Base-by-base conservation (phyloP, 108 stramenopile genomes). In the Asterionellopsis glacialis region DNA sequence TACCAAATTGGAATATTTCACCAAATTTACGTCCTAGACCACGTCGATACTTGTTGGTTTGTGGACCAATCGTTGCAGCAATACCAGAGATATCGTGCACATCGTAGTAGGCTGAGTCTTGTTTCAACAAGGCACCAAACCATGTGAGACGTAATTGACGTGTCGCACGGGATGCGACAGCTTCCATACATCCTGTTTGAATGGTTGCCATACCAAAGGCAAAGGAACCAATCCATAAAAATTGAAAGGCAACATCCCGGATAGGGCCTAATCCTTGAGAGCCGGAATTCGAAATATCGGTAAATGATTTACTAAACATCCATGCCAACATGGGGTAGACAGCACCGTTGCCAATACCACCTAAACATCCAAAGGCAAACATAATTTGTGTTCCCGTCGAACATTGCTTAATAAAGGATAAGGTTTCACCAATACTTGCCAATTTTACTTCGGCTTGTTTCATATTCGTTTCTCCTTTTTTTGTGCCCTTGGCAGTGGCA, bases 31-130 rank as follows among this genome's bases (percentile, higher is more conserved):
- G 18, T 42, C 69, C 63, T 21, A 26, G 9, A 15, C 63, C 56
- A 6, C 57, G 10, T 33, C 19, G 41, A 7, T 41, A 43, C 57
- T 47, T 57, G 57, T n/a, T 41, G 33, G 57, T n/a, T 14, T 18
- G 14, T 9, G 40, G 39, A 4, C 16, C 18, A n/a, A 57, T 57
- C 27, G 39, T 41, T 9, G 38, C 1, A 1, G 57, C 57, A 25
- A 57, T 41, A 2, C 40, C 57, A 11, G 52, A 24, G 9, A 54
- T 54, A 22, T 54, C 52, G 41, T 74, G 51, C 21, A 79, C 59
- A 47, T 87, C 89, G 63, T 76, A 81, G 47, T 66, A 90, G 19
- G 82, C 74, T 15, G 69, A 41, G 54, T 90, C 89, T 55, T 90
- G 85, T 15, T 77, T 55, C 51, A 90, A 61, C 59, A 90, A 49